Percentiles rank a stretch among this genome's conserved stretches.
These are phyloP conservation scores for Dioscorea dumetorum DNA, from an alignment of 106 monocot species.

Conservation along the genomic window DNA sequence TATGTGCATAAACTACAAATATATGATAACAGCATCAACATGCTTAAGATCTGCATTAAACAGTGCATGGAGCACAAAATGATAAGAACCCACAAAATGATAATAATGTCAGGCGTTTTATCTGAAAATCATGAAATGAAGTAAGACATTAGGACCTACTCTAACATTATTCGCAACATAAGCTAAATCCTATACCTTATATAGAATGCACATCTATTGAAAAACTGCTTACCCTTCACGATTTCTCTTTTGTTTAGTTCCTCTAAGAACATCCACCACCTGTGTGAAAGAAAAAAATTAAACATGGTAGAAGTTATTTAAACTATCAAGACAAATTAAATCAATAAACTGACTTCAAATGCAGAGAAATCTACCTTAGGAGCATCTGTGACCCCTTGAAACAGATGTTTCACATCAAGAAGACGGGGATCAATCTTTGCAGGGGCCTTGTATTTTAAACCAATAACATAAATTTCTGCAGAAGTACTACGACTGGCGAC, in stretches of 20 bases:
- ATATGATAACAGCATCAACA: too few species aligned
- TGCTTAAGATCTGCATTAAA: too few species aligned
- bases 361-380: constrained; percentile 42
- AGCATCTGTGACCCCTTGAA: constrained; percentile 44
- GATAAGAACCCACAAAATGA: too few species aligned
- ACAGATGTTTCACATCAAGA: constrained; percentile 81
- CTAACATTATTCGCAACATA: too few species aligned
- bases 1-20: too few species aligned
- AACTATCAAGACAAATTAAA: too few species aligned
- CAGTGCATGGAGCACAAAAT: too few species aligned
- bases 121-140: too few species aligned
- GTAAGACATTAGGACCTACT: too few species aligned
- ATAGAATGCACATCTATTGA: background rate
- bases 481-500: constrained; percentile 81
- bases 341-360: background rate
- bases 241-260: constrained; percentile 79
- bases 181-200: background rate
- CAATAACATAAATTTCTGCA: constrained; percentile 91
- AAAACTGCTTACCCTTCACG: constrained; percentile 72
- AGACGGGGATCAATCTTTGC: constrained; percentile 88
- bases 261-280: constrained; percentile 76
- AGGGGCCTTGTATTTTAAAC: constrained; percentile 82
- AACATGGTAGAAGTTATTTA: background rate
- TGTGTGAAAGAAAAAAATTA: constrained; percentile 7
- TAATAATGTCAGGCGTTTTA: too few species aligned